Evolutionary conservation across 2,329 filamentous ascomycete genomes (phyloP).

Genomic region (Epichloe amarillans): DNA sequence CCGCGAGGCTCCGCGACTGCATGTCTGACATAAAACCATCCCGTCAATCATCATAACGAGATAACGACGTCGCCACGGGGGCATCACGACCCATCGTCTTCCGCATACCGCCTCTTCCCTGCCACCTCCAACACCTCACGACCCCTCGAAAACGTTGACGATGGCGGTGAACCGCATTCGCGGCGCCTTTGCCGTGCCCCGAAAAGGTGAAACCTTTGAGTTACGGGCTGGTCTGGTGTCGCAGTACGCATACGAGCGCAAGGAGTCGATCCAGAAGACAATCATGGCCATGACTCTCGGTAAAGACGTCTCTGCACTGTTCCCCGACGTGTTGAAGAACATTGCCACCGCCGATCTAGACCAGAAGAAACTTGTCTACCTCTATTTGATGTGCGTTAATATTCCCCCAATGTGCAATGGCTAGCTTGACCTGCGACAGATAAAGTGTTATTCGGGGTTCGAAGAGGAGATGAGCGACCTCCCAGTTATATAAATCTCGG

Average conservation of each 20-base stretch:
- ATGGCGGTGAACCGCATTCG: slow-evolving; percentile 97
- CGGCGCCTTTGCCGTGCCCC: slow-evolving; percentile 81
- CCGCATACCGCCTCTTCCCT: slow-evolving; percentile 8
- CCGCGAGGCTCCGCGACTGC: background rate
- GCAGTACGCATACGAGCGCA: slow-evolving; percentile 98
- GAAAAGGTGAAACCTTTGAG: slow-evolving; percentile 97
- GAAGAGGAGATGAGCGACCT: background rate
- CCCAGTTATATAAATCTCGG: background rate
- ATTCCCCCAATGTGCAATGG: background rate
- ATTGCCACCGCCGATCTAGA: slow-evolving; percentile 90
- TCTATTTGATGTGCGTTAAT: slow-evolving; percentile 71
- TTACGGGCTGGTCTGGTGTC: slow-evolving; percentile 89
- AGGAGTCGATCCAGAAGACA: slow-evolving; percentile 98
- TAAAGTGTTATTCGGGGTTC: background rate
- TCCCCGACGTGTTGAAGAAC: slow-evolving; percentile 96
- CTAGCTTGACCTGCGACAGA: background rate
- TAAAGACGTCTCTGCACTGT: slow-evolving; percentile 94
- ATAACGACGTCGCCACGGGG: background rate
- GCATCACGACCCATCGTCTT: background rate
- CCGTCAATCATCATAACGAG: background rate
- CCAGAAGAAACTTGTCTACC: slow-evolving; percentile 98
- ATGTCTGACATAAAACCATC: background rate
- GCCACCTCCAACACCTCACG: slow-evolving; percentile 14
- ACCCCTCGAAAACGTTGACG: slow-evolving; percentile 14
- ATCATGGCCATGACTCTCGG: slow-evolving; percentile 99